Evolutionary conservation across 345 rosid species (phyloP), one percentile per base, ranked within the genome.

Genomic region (Gossypium rotundifolium): DNA sequence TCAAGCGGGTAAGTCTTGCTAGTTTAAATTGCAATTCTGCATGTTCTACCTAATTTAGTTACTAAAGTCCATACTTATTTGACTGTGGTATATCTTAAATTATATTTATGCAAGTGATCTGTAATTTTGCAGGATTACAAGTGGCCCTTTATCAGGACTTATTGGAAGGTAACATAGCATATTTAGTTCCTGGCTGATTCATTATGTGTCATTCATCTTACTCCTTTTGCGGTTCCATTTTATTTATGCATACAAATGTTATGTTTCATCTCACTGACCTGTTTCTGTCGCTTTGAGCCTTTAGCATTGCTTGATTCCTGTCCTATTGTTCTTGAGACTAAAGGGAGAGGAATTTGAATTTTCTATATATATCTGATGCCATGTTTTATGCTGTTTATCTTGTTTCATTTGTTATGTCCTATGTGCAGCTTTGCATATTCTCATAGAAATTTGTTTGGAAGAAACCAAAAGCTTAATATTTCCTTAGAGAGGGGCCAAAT

Each of bases 361-460:
- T 68, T 20, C 58, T 68, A 11, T 16, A 25, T 65, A 0, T 42
- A 20, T 25, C 22, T 68, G 11, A 14, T 48, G n/a, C 27, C 9
- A 14, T 51, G 7, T 25, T 11, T 25, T 49, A 4, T 27, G 58
- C 58, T 3, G 22, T 69, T 27, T 10, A 49, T 17, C 8, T 25
- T 64, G 69, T 64, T 51, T 64, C 25, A 9, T 64, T 11, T 40
- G 16, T 11, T 33, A 40, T 38, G 9, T 75, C 73, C 58, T 76
- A 67, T n/a, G 72, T 87, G 86, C 93, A 95, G 97, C 86, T 95
- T 93, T 63, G 93, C 98, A 38, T 95, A 95, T 85, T 95, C 98
- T 45, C 99, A 93, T 82, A 85, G 96, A 77, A 95, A 95, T 83
- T 88, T 93, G 71, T 88, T 95, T 73, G 99, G 98, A 81, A 86